Conservation (phyloP, 2,329 filamentous ascomycete species). For the Aureobasidium sp. region DNA sequence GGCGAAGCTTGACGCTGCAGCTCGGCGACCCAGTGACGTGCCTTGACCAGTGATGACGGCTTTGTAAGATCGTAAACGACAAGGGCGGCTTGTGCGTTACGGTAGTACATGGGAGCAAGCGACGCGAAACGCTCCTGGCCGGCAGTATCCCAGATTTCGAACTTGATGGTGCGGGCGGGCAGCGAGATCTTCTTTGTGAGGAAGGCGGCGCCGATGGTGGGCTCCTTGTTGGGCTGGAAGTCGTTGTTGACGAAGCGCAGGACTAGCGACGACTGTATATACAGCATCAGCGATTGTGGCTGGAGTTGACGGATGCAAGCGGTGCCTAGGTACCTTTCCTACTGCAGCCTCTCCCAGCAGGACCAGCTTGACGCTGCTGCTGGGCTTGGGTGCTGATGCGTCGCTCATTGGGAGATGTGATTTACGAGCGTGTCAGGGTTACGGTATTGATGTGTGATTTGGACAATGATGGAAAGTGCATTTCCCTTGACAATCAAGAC, state of each 20-base stretch:
- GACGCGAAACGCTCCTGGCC: slow-evolving; percentile 96
- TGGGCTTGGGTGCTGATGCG: slow-evolving; percentile 72
- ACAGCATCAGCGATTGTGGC: slow-evolving; percentile 21
- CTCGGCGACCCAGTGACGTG: slow-evolving; percentile 98
- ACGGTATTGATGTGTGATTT: neutral
- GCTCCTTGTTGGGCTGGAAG: slow-evolving; percentile 99
- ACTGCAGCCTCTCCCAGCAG: slow-evolving; percentile 95
- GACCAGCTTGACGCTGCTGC: slow-evolving; percentile 99
- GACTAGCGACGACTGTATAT: slow-evolving; percentile 78
- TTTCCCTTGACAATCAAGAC: neutral
- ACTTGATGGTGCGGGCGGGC: slow-evolving; percentile 69
- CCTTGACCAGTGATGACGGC: slow-evolving; percentile 88
- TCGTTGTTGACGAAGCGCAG: slow-evolving; percentile 99
- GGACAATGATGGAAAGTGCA: neutral
- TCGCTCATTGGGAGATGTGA: slow-evolving; percentile 7
- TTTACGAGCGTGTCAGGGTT: neutral
- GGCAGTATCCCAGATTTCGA: slow-evolving; percentile 90
- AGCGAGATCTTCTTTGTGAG: slow-evolving; percentile 98
- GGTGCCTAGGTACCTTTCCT: slow-evolving; percentile 70
- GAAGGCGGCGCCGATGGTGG: slow-evolving; percentile 97
- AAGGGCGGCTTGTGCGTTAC: slow-evolving; percentile 93
- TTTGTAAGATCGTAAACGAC: slow-evolving; percentile 99
- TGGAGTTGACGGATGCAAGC: neutral
- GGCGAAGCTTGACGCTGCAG: slow-evolving; percentile 92
- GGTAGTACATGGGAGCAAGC: slow-evolving; percentile 98